Evolutionary conservation across 768 basidiomycete genomes (phyloP), one percentile per base, ranked within the genome.

Genomic region (Leccinum imitatum): DNA sequence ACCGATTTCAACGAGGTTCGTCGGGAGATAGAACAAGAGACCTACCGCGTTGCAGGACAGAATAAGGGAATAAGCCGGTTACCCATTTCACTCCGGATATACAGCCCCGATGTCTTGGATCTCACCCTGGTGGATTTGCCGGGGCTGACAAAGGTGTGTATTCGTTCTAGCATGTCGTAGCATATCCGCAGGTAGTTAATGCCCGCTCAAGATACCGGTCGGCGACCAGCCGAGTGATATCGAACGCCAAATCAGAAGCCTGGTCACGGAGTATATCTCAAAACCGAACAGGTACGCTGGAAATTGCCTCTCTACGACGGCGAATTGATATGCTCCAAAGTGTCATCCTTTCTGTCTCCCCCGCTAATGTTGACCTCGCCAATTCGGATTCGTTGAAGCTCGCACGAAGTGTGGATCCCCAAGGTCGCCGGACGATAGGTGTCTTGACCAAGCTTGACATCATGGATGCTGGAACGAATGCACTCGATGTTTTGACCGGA

Each of bases 391-490:
- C 97, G 2, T 85, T 99, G 61, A 98, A 98, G 74, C 88, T 99
- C 37, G 97, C 96, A 11, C 90, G 97, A 50, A 86, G 87, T 11
- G 94, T 98, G 51, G 97, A 99, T 69, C 92, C 96, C 0, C 93
- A 97, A 75, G 95, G 96, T 11, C 87, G 97, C 31, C 86, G 97
- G 31, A 99, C 97, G 13, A 93, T 98, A 58, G 97, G 97, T 54
- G 91, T 99, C 19, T 81, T 99, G 54, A 96, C 96, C 14, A 99
- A 99, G 75, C 85, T 98, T 35, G 97, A 99, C 76, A 83, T 99
- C 50, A 99, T 99, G 97, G 97, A 98, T 68, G 95, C 95, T 6
- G 97, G 97, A 30, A 99, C 97, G 37, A 98, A 99, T 73, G 97
- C 97, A 21, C 78, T 95, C 37, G 96, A 99, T 74, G 88, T 98